Evolutionary conservation across 805 yeast species (phyloP), one percentile per base, ranked within the genome.

Genomic region (Monosporozyma solicola): DNA sequence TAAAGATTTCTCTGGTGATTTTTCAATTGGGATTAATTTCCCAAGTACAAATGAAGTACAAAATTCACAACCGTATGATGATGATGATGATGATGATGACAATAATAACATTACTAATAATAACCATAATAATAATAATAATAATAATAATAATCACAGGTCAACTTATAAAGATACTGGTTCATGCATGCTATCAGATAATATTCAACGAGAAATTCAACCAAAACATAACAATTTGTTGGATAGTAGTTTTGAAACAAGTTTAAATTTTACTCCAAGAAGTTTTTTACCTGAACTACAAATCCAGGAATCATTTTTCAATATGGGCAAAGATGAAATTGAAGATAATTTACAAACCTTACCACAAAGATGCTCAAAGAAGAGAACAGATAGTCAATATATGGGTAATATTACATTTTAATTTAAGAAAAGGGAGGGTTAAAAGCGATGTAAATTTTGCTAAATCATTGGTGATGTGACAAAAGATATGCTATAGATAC

Each of bases 231-330:
- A 29, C 16, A 20, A 24, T 13, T 27, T 37, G 25, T 15, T 48
- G 11, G 45, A 48, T 29, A 48, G 39, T n/a, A 39, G 48, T 9
- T 29, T 44, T 44, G 52, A 50, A 15, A 33, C 49, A 25, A 50
- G 25, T 11, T 22, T 44, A 33, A 46, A 50, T 35, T 45, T 45
- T 45, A 50, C 48, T 1, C 52, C 52, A 22, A 44, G 49, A 20
- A 44, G 25, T 13, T 50, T 22, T 35, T 44, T 50, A 43, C 52
- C 52, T 5, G 29, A 43, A 9, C 15, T 9, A 3, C 25, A 5
- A 24, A 24, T 10, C 5, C 32, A 10, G 11, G 31, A 43, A 24
- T 9, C 10, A 6, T 43, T 24, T 43, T 22, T 43, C 16, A 24
- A 15, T 24, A 25, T 24, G 16, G 10, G 13, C 25, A 13, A n/a